Evolutionary conservation across 1,284 basidiomycete species (phyloP).

Genomic region (Wallemia hederae): DNA sequence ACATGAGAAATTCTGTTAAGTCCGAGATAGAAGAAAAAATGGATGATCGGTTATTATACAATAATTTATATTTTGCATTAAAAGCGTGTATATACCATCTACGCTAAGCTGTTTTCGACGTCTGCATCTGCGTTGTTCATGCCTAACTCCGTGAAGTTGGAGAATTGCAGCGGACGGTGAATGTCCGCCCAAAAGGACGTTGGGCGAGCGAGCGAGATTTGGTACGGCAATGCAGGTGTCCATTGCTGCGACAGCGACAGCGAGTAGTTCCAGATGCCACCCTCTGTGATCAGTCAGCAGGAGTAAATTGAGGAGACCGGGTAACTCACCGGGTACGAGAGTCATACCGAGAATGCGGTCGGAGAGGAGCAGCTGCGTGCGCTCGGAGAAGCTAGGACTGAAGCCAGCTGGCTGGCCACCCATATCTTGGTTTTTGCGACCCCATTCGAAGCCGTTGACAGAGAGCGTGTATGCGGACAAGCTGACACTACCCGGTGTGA

Average conservation of each 20-base stretch:
- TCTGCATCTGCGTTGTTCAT: background rate
- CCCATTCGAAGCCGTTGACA: constrained; percentile 78
- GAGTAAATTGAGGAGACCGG: constrained; percentile 14
- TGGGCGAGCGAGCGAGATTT: constrained; percentile 67
- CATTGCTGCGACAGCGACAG: constrained; percentile 74
- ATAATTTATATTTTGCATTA: background rate
- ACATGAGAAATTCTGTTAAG: background rate
- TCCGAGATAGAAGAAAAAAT: background rate
- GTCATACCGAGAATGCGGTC: constrained; percentile 34
- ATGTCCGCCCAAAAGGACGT: constrained; percentile 18
- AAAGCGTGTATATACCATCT: background rate
- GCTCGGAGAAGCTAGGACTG: constrained; percentile 90
- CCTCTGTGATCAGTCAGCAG: constrained; percentile 73
- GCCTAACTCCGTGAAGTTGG: constrained; percentile 18
- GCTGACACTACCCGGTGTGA: constrained; percentile 91
- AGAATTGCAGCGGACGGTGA: constrained; percentile 36
- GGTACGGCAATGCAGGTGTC: constrained; percentile 54
- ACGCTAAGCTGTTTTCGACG: constrained; percentile 2
- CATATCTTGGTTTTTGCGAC: constrained; percentile 64
- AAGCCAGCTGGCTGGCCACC: constrained; percentile 68
- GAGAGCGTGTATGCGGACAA: constrained; percentile 72
- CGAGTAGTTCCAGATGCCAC: constrained; percentile 77
- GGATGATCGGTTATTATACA: background rate
- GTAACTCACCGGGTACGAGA: constrained; percentile 6
- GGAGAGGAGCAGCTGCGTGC: constrained; percentile 75